Evolutionary conservation across 2,329 filamentous ascomycete genomes (phyloP).

Genomic region (Xylariaceae sp.): DNA sequence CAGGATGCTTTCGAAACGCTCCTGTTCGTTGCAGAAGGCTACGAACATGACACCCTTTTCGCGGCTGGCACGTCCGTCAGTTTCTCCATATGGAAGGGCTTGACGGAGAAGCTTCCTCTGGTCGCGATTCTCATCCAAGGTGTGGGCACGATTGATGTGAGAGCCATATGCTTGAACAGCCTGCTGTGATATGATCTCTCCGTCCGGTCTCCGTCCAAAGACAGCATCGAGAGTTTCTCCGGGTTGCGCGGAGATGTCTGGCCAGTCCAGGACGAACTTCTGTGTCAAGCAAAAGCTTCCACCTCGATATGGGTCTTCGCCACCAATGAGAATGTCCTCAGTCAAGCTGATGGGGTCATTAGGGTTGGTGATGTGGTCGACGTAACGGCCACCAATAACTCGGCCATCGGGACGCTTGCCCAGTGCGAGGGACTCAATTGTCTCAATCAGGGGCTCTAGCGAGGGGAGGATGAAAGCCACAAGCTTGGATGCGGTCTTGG

Average conservation of each 20-base stretch:
- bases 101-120: constrained; percentile 17
- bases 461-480: constrained; percentile 5
- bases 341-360: constrained; percentile 17
- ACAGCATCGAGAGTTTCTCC: constrained; percentile 13
- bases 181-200: constrained; percentile 18
- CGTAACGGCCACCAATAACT: constrained; percentile 17
- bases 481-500: neutral
- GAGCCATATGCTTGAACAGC: constrained; percentile 2
- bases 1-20: constrained; percentile 13
- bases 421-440: constrained; percentile 4
- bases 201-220: constrained; percentile 13
- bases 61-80: constrained; percentile 8
- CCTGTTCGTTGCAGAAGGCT: constrained; percentile 15
- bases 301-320: constrained; percentile 4
- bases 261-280: constrained; percentile 15
- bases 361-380: constrained; percentile 18
- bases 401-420: constrained; percentile 15
- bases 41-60: constrained; percentile 19
- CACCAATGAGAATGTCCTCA: constrained; percentile 13
- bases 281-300: constrained; percentile 15
- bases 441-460: neutral
- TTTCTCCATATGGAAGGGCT: constrained; percentile 12
- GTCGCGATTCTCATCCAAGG: constrained; percentile 13
- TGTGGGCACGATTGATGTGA: constrained; percentile 15
- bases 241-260: constrained; percentile 11